These are phyloP conservation scores for Schwanniomyces pseudopolymorphus DNA, from an alignment of 805 yeast genomes.

Conservation along the genomic window DNA sequence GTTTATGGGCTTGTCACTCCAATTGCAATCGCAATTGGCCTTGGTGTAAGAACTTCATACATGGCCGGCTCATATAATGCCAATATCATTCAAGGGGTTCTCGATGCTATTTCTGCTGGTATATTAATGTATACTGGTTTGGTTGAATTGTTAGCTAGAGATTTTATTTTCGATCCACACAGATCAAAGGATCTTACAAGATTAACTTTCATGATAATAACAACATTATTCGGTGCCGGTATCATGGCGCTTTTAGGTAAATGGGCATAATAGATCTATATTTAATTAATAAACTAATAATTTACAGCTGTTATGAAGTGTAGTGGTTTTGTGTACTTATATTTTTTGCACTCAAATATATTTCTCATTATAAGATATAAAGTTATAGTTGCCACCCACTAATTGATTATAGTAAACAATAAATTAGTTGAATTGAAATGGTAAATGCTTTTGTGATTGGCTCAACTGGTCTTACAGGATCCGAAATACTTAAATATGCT, in stretches of 20 bases:
- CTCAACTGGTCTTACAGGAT: conserved; percentile 78
- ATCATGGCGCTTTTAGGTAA: conserved; percentile 74
- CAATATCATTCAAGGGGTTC: conserved; percentile 65
- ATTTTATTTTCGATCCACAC: conserved; percentile 61
- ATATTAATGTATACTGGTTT: conserved; percentile 74
- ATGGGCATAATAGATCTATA: conserved; percentile 51
- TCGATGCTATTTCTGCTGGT: conserved; percentile 78
- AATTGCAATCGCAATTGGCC: conserved; percentile 72
- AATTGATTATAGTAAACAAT: conserved; percentile 3
- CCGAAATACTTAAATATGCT: conserved; percentile 49
- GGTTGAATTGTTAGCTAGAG: conserved; percentile 79
- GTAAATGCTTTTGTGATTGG: conserved; percentile 46
- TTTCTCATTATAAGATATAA: neutral
- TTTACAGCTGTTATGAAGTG: no score
- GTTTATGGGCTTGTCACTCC: conserved; percentile 65
- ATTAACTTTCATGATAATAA: conserved; percentile 50
- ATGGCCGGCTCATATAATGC: conserved; percentile 58
- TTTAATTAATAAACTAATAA: neutral
- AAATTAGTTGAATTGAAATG: neutral
- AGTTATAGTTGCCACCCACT: neutral
- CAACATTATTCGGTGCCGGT: conserved; percentile 65
- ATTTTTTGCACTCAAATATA: neutral
- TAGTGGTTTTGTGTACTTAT: neutral
- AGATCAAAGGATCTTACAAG: conserved; percentile 52
- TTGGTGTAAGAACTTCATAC: conserved; percentile 67